phyloP scores from a whole-genome alignment of 495 filamentous ascomycete species.

The Aspergillus sparsus region DNA sequence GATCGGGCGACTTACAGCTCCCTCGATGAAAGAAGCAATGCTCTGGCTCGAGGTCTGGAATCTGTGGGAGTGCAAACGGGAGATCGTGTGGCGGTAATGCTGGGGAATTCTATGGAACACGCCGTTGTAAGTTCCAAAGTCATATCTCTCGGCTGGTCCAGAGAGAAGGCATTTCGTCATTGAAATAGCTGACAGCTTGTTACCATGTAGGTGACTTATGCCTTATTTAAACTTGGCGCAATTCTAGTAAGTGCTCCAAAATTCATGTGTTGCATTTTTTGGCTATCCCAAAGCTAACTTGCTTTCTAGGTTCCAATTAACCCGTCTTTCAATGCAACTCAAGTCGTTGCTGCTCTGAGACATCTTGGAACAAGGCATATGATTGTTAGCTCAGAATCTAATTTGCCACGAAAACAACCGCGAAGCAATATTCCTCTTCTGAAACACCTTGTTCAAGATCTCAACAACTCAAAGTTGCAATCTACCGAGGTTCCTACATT shows the following conservation, averaged over 20 bases:
- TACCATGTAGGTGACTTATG: slow-evolving; percentile 65
- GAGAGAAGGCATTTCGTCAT: neutral
- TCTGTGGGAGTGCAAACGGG: slow-evolving; percentile 79
- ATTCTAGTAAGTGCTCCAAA: slow-evolving; percentile 61
- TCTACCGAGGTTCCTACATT: slow-evolving; percentile 71
- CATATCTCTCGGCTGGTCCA: neutral
- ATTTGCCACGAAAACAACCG: slow-evolving; percentile 77
- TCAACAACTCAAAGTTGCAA: slow-evolving; percentile 53
- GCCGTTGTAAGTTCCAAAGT: slow-evolving; percentile 57
- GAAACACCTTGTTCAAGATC: slow-evolving; percentile 60
- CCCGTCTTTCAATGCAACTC: slow-evolving; percentile 79
- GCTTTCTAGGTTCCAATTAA: slow-evolving; percentile 74
- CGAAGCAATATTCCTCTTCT: slow-evolving; percentile 75
- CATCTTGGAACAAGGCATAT: slow-evolving; percentile 77
- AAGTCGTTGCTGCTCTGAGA: slow-evolving; percentile 74
- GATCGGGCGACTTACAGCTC: slow-evolving; percentile 67
- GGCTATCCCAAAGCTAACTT: neutral
- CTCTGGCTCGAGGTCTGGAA: slow-evolving; percentile 70
- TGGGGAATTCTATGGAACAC: slow-evolving; percentile 85
- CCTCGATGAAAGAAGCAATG: slow-evolving; percentile 75
- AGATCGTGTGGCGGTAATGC: slow-evolving; percentile 79
- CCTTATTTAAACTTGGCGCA: slow-evolving; percentile 88
- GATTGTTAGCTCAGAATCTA: slow-evolving; percentile 82
- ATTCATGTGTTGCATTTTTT: neutral
- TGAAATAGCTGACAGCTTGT: slow-evolving; percentile 6